Percentiles rank a stretch among this genome's conserved stretches.
Evolutionary conservation across 371 early-diverging fungal species (phyloP).

Genomic region (Mortierella sp.): DNA sequence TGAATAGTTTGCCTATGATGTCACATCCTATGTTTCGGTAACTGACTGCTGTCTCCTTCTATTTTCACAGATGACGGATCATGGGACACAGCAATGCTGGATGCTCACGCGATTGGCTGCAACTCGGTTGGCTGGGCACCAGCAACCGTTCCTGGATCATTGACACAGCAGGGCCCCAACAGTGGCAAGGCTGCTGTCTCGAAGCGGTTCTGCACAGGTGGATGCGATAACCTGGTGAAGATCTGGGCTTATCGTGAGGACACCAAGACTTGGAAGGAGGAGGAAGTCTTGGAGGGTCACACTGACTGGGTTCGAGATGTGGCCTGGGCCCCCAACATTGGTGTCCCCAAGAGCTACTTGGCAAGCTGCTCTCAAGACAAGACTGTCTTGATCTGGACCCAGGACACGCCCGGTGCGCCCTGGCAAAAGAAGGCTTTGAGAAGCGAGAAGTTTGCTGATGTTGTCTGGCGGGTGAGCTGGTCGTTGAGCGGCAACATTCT

Average conservation of each 20-base stretch:
- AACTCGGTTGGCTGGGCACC: slow-evolving; percentile 98
- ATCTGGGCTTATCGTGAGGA: slow-evolving; percentile 92
- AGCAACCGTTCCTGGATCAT: slow-evolving; percentile 82
- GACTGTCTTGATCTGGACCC: slow-evolving; percentile 95
- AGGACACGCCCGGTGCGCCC: slow-evolving; percentile 73
- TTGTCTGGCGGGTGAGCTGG: slow-evolving; percentile 98
- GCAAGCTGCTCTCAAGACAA: slow-evolving; percentile 98
- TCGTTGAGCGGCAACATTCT: slow-evolving; percentile 93
- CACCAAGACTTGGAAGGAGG: slow-evolving; percentile 78
- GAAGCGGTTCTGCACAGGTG: slow-evolving; percentile 92
- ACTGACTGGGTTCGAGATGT: slow-evolving; percentile 99
- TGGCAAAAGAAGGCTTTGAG: slow-evolving; percentile 82
- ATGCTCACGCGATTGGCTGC: slow-evolving; percentile 92
- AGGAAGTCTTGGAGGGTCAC: slow-evolving; percentile 89
- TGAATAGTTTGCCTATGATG: not conserved
- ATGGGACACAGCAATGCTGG: slow-evolving; percentile 80
- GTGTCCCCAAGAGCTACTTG: slow-evolving; percentile 87
- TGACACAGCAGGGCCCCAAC: slow-evolving; percentile 68
- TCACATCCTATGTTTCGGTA: not conserved
- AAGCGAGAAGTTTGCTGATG: slow-evolving; percentile 92
- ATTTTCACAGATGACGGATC: slow-evolving; percentile 75
- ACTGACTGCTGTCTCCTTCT: not conserved
- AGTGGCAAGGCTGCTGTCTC: slow-evolving; percentile 70
- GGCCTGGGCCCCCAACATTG: slow-evolving; percentile 96
- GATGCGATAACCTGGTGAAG: slow-evolving; percentile 96